Evolutionary conservation across 2,329 filamentous ascomycete species (phyloP).

Genomic region (Orbilia javanica): DNA sequence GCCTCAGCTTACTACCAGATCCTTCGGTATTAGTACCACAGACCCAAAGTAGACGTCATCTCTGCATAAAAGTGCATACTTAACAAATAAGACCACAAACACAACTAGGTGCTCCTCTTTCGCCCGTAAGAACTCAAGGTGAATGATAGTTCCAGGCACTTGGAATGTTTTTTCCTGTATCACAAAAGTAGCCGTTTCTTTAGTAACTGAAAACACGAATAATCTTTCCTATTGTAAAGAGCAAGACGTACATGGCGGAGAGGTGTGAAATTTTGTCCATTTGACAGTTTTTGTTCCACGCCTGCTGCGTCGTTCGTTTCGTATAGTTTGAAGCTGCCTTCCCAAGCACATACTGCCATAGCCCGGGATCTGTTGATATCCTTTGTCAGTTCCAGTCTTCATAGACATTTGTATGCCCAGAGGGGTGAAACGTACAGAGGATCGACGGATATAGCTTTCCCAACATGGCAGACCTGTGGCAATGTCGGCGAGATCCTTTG

Average conservation of each 20-base stretch:
- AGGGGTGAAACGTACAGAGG: conserved; percentile 72
- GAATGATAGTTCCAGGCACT: conserved; percentile 48
- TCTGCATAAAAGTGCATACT: conserved; percentile 20
- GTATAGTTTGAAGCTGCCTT: conserved; percentile 61
- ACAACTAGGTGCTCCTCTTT: conserved; percentile 40
- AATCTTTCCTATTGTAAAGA: background rate
- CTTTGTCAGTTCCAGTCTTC: background rate
- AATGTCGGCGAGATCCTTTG: conserved; percentile 73
- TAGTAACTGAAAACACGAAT: background rate
- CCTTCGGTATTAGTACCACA: conserved; percentile 7
- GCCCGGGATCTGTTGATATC: conserved; percentile 61
- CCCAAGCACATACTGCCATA: conserved; percentile 62
- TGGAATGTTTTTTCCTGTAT: conserved; percentile 53
- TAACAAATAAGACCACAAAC: conserved; percentile 47
- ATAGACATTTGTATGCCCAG: background rate
- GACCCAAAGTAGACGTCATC: background rate
- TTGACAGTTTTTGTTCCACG: conserved; percentile 31
- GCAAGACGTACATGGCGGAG: conserved; percentile 51
- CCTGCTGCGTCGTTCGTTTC: conserved; percentile 49
- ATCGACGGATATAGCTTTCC: conserved; percentile 80
- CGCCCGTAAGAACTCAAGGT: conserved; percentile 45
- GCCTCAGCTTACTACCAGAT: conserved; percentile 64
- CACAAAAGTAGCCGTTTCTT: conserved; percentile 19
- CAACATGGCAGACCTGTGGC: conserved; percentile 70
- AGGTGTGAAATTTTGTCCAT: conserved; percentile 64